Evolutionary conservation across 805 yeast species (phyloP).

Genomic region (Cyberlindnera lachancei): DNA sequence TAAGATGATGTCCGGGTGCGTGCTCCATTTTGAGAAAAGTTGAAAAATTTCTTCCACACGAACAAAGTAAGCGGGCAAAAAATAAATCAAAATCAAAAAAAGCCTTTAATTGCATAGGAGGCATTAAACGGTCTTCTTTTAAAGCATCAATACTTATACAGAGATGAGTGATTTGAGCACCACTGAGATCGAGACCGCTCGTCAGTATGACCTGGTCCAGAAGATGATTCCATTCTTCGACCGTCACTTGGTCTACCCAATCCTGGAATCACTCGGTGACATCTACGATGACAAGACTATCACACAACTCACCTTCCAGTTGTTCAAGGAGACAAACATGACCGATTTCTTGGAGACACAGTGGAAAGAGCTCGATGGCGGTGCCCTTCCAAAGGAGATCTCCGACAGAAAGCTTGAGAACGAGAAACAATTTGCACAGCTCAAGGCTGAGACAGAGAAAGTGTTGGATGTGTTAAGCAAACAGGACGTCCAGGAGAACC

Average conservation of each 20-base stretch:
- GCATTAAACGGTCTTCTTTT: too few species aligned
- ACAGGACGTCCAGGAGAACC: conserved; percentile 42
- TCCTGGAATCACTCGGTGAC: conserved; percentile 40
- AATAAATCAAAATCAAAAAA: not conserved
- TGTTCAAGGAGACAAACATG: conserved; percentile 54
- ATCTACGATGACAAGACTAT: conserved; percentile 39
- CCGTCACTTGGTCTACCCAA: conserved; percentile 49
- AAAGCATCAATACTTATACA: too few species aligned
- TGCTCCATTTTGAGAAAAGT: too few species aligned
- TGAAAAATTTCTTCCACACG: too few species aligned
- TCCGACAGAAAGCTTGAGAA: conserved; percentile 33
- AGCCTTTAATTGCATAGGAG: too few species aligned
- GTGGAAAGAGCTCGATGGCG: conserved; percentile 34
- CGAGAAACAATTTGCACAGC: conserved; percentile 28
- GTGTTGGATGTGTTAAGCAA: conserved; percentile 39
- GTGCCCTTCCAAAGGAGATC: conserved; percentile 35
- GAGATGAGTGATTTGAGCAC: conserved; percentile 21
- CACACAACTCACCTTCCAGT: conserved; percentile 40
- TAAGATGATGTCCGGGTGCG: too few species aligned
- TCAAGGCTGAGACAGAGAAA: conserved; percentile 36
- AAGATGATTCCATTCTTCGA: conserved; percentile 53
- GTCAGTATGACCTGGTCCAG: conserved; percentile 45
- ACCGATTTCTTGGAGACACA: conserved; percentile 39
- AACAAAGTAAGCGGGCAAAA: too few species aligned
- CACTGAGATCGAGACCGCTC: conserved; percentile 34